phyloP scores from a whole-genome alignment of 1,139 yeast species.

The Wickerhamomyces sp. region DNA sequence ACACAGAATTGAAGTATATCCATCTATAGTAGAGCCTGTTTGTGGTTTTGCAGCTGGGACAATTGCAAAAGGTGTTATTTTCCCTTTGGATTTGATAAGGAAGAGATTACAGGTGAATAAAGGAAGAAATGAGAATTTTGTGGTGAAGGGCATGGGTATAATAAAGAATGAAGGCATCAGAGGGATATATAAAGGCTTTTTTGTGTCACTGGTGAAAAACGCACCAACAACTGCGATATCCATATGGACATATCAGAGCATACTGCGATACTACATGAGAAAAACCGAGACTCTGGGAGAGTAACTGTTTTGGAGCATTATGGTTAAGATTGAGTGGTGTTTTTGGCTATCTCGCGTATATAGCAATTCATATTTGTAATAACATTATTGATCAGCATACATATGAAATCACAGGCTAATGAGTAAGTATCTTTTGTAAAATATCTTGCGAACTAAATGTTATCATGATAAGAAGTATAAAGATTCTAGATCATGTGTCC shows the following conservation, averaged over 20 bases:
- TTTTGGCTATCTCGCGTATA: too few relatives aligned
- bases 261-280: conserved; percentile 8
- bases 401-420: too few relatives aligned
- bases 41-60: conserved; percentile 81
- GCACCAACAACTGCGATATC: conserved; percentile 83
- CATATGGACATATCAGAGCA: conserved; percentile 62
- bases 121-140: conserved; percentile 29
- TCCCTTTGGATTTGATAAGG: conserved; percentile 82
- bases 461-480: too few relatives aligned
- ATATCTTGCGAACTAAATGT: too few relatives aligned
- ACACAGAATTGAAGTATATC: conserved; percentile 7
- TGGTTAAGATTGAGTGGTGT: too few relatives aligned
- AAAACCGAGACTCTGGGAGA: background rate
- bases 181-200: conserved; percentile 73
- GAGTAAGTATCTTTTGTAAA: too few relatives aligned
- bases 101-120: conserved; percentile 70
- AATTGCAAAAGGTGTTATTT: conserved; percentile 65
- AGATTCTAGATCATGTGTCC: too few relatives aligned
- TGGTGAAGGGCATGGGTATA: conserved; percentile 34
- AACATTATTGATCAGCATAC: too few relatives aligned
- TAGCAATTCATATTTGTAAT: too few relatives aligned
- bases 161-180: conserved; percentile 50
- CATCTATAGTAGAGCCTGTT: conserved; percentile 46
- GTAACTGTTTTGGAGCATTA: too few relatives aligned
- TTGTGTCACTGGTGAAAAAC: conserved; percentile 64